Evolutionary conservation across 768 basidiomycete genomes (phyloP), one percentile per base, ranked within the genome.

Genomic region (Boletus huronensis): DNA sequence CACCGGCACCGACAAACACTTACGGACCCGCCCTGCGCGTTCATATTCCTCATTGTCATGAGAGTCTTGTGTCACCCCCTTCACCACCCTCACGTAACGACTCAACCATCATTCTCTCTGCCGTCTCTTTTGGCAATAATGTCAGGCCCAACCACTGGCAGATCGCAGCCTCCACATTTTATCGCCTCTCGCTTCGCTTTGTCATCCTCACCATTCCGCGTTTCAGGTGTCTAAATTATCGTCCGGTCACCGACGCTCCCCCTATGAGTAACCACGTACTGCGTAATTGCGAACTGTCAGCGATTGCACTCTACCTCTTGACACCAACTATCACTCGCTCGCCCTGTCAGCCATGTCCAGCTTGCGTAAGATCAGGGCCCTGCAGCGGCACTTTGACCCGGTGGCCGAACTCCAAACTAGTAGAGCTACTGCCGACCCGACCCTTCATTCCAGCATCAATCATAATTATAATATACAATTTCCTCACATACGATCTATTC

Each of bases 361-460:
- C 29, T 53, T 39, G 38, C 41, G 36, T 47, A 26, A 42, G 23
- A 3, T 39, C 16, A 26, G 25, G 41, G 14, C 10, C 34, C 21
- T 21, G 28, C 7, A n/a, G n/a, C n/a, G n/a, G n/a, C n/a, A 8
- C 46, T 48, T 26, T 38, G 29, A 38, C 38, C 29, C 42, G 21
- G 36, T n/a, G n/a, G n/a, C n/a, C n/a, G n/a, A n/a, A n/a, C n/a
- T n/a, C n/a, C n/a, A n/a, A n/a, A n/a, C n/a, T n/a, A 25, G 23
- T 25, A 25, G 23, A 52, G 10, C 50, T 17, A 8, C 16, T 53
- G 57, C 57, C 58, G 58, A 58, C 17, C 7, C 47, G 58, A 48
- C 58, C 58, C 51, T 59, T 45, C 53, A 59, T 59, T 58, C 41
- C 31, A 28, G 0, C 35, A 32, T 23, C 25, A 3, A 29, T 41